A percentile compares a stretch with the other conserved stretches of the same genome.
Conservation (phyloP, 768 basidiomycete species). For the Kwoniella botswanensis region DNA sequence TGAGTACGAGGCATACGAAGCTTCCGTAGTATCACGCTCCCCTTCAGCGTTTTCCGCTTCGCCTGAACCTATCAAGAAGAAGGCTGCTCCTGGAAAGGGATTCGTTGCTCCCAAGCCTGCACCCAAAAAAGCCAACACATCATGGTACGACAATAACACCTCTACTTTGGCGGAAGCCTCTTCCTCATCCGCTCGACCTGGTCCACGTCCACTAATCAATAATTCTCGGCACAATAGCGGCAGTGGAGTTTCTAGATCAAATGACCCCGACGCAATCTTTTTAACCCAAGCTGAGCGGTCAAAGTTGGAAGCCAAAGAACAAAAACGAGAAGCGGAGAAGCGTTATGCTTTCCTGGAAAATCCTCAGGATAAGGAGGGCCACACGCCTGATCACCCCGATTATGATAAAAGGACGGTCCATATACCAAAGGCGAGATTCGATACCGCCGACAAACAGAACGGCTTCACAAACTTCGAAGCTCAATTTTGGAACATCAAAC, state of each 20-base stretch:
- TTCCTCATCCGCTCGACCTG: slow-evolving; percentile 29
- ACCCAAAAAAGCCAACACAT: slow-evolving; percentile 22
- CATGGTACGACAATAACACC: slow-evolving; percentile 10
- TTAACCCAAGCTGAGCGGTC: slow-evolving; percentile 82
- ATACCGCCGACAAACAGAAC: slow-evolving; percentile 74
- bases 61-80: slow-evolving; percentile 29
- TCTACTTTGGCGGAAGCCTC: slow-evolving; percentile 19
- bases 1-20: slow-evolving; percentile 47
- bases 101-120: slow-evolving; percentile 33
- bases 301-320: slow-evolving; percentile 74
- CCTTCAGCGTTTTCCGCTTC: slow-evolving; percentile 31
- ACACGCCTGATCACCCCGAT: slow-evolving; percentile 74
- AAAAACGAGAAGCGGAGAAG: slow-evolving; percentile 78
- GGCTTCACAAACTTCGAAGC: slow-evolving; percentile 91
- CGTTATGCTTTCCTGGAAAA: slow-evolving; percentile 77
- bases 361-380: slow-evolving; percentile 78
- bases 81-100: slow-evolving; percentile 26
- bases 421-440: slow-evolving; percentile 78
- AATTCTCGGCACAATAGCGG: slow-evolving; percentile 5
- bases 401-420: slow-evolving; percentile 90
- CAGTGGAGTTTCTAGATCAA: slow-evolving; percentile 4
- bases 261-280: slow-evolving; percentile 61
- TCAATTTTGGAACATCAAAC: slow-evolving; percentile 88
- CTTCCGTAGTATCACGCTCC: slow-evolving; percentile 26
- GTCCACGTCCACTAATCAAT: slow-evolving; percentile 30